Percentiles rank a stretch among this genome's conserved stretches.
These are phyloP conservation scores for Quercus bicolor DNA, from an alignment of 306 rosid species.

Conservation along the genomic window DNA sequence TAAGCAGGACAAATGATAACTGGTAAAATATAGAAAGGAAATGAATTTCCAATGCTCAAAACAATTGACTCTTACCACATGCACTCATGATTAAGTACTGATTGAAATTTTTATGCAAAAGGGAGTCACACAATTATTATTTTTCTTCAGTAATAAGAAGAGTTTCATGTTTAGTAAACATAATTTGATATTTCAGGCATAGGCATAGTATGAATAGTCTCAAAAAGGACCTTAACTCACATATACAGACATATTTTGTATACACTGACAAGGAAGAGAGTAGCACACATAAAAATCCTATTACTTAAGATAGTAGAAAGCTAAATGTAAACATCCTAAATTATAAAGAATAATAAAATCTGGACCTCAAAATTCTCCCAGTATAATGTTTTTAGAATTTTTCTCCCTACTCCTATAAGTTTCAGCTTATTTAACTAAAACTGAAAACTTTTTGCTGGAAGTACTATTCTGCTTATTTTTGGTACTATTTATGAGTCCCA, in stretches of 20 bases:
- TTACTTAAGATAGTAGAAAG: background rate
- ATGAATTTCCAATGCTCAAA: background rate
- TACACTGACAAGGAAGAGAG: background rate
- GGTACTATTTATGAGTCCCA: rapidly evolving
- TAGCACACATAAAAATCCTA: background rate
- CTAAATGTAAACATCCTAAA: background rate
- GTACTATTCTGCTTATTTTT: too few relatives aligned
- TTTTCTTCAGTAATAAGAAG: background rate
- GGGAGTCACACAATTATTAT: too few relatives aligned
- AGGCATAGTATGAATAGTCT: background rate
- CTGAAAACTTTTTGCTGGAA: too few relatives aligned
- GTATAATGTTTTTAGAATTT: background rate
- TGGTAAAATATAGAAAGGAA: background rate
- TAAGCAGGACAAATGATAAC: background rate
- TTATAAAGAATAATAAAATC: background rate
- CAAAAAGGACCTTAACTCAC: background rate
- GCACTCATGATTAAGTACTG: background rate
- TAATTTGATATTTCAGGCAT: background rate
- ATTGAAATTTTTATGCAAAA: too few relatives aligned
- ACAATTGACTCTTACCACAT: background rate
- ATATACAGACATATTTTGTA: background rate
- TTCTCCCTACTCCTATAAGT: background rate
- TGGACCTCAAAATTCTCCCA: background rate
- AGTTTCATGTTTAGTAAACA: background rate
- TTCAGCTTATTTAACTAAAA: too few relatives aligned